Evolutionary conservation across 1,284 basidiomycete genomes (phyloP).

Genomic region (Tranzscheliella williamsii): DNA sequence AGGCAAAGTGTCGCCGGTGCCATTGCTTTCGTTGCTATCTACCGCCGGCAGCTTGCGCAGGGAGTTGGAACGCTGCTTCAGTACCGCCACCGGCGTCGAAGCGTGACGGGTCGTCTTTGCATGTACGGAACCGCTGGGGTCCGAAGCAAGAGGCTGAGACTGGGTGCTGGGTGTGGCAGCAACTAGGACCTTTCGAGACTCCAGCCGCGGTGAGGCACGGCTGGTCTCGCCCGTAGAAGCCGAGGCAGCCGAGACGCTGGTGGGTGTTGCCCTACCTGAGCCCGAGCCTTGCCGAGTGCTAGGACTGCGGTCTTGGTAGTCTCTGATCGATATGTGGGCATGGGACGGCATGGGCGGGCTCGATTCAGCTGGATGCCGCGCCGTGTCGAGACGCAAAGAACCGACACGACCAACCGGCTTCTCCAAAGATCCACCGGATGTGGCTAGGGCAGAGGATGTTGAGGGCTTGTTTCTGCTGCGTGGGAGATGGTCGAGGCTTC

Average conservation of each 20-base stretch:
- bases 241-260: conserved; percentile 16
- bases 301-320: conserved; percentile 1
- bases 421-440: background rate
- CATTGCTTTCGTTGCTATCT: background rate
- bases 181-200: background rate
- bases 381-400: conserved; percentile 5
- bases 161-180: background rate
- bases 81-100: background rate
- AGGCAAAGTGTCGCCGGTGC: too few species aligned
- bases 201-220: conserved; percentile 6
- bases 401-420: conserved; percentile 4
- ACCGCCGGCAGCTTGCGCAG: background rate
- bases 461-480: background rate
- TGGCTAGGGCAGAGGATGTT: background rate
- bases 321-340: background rate
- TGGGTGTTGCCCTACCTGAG: conserved; percentile 21
- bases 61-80: background rate
- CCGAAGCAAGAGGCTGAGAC: too few species aligned
- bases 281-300: conserved; percentile 10
- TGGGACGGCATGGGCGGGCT: background rate
- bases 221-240: conserved; percentile 27
- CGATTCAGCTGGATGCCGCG: background rate
- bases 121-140: too few species aligned
- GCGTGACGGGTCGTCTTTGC: background rate
- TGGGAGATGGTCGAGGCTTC: conserved; percentile 10